These are phyloP conservation scores for Geoglossum glabrum DNA, from an alignment of 495 filamentous ascomycete species.

Conservation along the genomic window DNA sequence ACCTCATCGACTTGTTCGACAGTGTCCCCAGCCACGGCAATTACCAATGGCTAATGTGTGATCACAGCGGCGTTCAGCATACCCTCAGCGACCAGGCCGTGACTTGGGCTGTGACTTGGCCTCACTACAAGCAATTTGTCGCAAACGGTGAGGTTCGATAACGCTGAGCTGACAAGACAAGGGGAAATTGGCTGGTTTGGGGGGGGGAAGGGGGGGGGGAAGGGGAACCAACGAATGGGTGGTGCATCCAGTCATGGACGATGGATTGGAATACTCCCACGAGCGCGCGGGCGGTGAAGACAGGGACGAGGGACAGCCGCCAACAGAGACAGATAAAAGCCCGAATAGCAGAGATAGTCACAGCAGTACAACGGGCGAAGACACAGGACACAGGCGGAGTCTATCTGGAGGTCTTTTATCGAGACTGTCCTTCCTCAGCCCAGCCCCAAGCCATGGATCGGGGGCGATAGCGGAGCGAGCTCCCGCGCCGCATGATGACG, in stretches of 20 bases:
- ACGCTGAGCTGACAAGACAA: too few species aligned
- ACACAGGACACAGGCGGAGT: conserved; percentile 36
- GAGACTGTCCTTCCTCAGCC: conserved; percentile 25
- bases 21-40: too few species aligned
- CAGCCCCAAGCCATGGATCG: conserved; percentile 21
- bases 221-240: background rate
- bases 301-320: background rate
- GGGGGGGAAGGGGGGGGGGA: background rate
- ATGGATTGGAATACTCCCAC: background rate
- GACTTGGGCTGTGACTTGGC: too few species aligned
- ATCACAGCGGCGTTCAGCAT: too few species aligned
- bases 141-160: too few species aligned
- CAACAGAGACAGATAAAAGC: background rate
- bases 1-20: too few species aligned
- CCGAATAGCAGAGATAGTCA: background rate
- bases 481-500: conserved; percentile 11
- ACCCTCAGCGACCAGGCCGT: too few species aligned
- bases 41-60: too few species aligned
- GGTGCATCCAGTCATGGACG: background rate
- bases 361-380: background rate
- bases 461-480: conserved; percentile 34
- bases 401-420: conserved; percentile 43
- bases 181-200: background rate
- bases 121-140: too few species aligned
- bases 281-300: background rate